Conservation (phyloP, 2,329 filamentous ascomycete genomes). For the Aspergillus udagawae region DNA sequence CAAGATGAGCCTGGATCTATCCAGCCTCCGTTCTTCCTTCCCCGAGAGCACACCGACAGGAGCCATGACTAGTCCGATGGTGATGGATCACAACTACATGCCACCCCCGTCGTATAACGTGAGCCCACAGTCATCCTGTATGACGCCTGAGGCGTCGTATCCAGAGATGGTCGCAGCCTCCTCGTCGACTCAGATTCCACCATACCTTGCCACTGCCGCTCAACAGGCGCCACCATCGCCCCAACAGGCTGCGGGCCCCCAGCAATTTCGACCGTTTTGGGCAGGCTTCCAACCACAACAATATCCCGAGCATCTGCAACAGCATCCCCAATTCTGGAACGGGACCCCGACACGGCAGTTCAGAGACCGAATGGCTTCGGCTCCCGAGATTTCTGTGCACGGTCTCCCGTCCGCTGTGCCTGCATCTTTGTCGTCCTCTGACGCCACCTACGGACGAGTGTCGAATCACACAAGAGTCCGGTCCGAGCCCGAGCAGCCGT, state of each 20-base stretch:
- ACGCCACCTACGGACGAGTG: constrained; percentile 17
- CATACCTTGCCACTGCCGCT: constrained; percentile 20
- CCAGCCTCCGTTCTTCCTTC: constrained; percentile 25
- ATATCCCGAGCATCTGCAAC: not conserved
- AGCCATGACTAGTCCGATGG: constrained; percentile 25
- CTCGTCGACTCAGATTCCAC: constrained; percentile 21
- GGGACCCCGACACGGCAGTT: constrained; percentile 24
- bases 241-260: constrained; percentile 9
- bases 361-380: constrained; percentile 32
- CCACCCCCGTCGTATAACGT: constrained; percentile 25
- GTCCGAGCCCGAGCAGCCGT: constrained; percentile 17
- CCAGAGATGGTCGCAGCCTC: constrained; percentile 15
- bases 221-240: constrained; percentile 15
- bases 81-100: constrained; percentile 17
- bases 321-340: constrained; percentile 15
- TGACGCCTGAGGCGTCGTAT: constrained; percentile 20
- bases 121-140: constrained; percentile 19
- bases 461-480: constrained; percentile 18
- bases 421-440: not conserved
- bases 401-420: constrained; percentile 12
- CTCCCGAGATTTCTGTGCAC: constrained; percentile 28
- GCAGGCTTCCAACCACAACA: constrained; percentile 22
- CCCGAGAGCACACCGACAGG: constrained; percentile 20
- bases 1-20: constrained; percentile 36
- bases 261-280: constrained; percentile 18